Conservation (phyloP, 1,284 basidiomycete genomes). For the Leccinum angustisporum region DNA sequence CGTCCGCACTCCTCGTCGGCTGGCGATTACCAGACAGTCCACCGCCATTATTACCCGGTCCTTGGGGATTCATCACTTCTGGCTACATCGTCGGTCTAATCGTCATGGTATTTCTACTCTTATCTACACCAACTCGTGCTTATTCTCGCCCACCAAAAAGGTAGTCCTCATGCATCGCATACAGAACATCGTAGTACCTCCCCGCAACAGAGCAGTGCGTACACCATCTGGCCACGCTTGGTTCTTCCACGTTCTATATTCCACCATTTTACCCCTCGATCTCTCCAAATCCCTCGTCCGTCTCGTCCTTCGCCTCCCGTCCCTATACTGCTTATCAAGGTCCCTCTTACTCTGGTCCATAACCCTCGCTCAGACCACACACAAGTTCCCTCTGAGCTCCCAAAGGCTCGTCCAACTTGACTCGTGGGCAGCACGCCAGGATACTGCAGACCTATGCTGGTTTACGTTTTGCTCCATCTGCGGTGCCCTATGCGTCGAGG, state of each 20-base stretch:
- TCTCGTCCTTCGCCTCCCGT: conserved; percentile 57
- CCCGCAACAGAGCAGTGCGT: conserved; percentile 41
- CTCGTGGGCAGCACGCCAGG: conserved; percentile 46
- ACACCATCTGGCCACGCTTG: conserved; percentile 18
- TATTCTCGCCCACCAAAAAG: conserved; percentile 36
- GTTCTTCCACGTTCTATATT: conserved; percentile 35
- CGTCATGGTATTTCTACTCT: conserved; percentile 47
- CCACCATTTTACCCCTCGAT: conserved; percentile 58
- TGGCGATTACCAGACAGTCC: conserved; percentile 4
- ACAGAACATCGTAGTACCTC: conserved; percentile 72
- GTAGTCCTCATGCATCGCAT: conserved; percentile 69
- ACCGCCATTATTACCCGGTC: conserved; percentile 46
- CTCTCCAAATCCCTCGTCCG: conserved; percentile 59
- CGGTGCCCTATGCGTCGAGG: conserved; percentile 59
- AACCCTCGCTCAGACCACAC: conserved; percentile 57
- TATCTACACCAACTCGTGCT: conserved; percentile 1
- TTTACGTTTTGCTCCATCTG: conserved; percentile 67
- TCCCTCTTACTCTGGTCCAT: conserved; percentile 56
- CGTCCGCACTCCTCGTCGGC: conserved; percentile 2
- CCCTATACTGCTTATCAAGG: conserved; percentile 57
- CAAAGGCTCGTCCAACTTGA: conserved; percentile 39
- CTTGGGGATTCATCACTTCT: conserved; percentile 69
- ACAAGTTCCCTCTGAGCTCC: conserved; percentile 36
- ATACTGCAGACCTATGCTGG: conserved; percentile 70
- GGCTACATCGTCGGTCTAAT: conserved; percentile 66